phyloP scores from a whole-genome alignment of 805 yeast species.

The Scheffersomyces coipomensis region DNA sequence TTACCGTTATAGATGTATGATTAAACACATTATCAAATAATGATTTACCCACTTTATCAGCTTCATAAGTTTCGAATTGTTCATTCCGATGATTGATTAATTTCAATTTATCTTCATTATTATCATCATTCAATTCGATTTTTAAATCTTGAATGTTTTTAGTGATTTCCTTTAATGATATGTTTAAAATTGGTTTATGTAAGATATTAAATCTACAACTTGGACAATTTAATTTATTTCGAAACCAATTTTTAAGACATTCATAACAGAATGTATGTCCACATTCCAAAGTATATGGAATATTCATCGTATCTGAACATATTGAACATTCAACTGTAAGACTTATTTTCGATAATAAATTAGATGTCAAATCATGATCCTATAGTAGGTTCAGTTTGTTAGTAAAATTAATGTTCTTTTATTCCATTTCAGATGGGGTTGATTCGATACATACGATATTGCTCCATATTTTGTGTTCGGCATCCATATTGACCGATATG shows the following conservation, averaged over 20 bases:
- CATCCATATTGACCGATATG: not conserved
- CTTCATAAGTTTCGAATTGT: constrained; percentile 31
- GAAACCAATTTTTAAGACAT: constrained; percentile 63
- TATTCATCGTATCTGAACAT: constrained; percentile 67
- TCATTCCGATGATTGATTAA: constrained; percentile 16
- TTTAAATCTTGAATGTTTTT: constrained; percentile 30
- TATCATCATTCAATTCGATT: constrained; percentile 27
- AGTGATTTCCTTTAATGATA: constrained; percentile 48
- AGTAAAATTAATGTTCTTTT: not conserved
- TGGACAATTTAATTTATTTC: constrained; percentile 61
- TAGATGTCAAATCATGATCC: constrained; percentile 18
- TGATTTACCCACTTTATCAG: constrained; percentile 33
- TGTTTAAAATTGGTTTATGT: constrained; percentile 52
- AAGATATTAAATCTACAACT: constrained; percentile 55
- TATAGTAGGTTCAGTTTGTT: constrained; percentile 1
- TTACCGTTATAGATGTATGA: constrained; percentile 45
- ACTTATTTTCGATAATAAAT: constrained; percentile 24
- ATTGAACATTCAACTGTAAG: constrained; percentile 53
- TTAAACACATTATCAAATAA: constrained; percentile 53
- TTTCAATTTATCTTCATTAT: constrained; percentile 14
- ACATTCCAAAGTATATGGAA: constrained; percentile 62
- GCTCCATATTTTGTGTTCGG: not conserved
- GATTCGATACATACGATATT: not conserved
- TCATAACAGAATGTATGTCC: constrained; percentile 77
- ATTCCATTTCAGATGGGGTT: not conserved